A percentile compares a stretch with the other conserved stretches of the same genome.
Conservation (phyloP, 2,329 filamentous ascomycete genomes). For the Talaromyces sp. region DNA sequence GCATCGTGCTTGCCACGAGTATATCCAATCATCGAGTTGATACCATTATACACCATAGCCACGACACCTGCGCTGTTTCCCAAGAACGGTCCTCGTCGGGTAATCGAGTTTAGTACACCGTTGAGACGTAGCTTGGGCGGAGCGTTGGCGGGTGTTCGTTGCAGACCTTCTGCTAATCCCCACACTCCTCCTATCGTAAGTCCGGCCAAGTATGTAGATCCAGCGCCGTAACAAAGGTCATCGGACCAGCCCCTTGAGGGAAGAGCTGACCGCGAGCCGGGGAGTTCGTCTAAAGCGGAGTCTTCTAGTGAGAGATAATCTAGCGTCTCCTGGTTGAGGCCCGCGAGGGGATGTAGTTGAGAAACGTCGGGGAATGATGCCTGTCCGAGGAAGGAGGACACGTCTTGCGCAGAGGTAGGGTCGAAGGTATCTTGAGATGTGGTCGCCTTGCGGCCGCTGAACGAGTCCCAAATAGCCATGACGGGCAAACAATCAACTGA, state of each 20-base stretch:
- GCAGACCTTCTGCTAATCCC: conserved; percentile 87
- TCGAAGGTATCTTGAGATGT: conserved; percentile 61
- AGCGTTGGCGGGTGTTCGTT: conserved; percentile 65
- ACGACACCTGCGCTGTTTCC: conserved; percentile 95
- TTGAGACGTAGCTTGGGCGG: conserved; percentile 91
- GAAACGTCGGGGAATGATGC: conserved; percentile 80
- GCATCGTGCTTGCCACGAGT: conserved; percentile 83
- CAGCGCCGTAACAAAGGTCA: conserved; percentile 96
- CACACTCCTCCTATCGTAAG: conserved; percentile 83
- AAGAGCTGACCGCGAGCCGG: conserved; percentile 80
- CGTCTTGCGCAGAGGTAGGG: conserved; percentile 71
- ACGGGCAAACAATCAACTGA: conserved; percentile 22
- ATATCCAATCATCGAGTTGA: conserved; percentile 81
- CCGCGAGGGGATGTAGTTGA: conserved; percentile 86
- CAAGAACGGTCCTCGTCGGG: conserved; percentile 86
- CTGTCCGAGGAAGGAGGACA: conserved; percentile 79
- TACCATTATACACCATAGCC: conserved; percentile 91
- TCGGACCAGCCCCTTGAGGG: conserved; percentile 97
- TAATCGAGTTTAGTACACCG: conserved; percentile 91
- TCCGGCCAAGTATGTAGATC: conserved; percentile 87
- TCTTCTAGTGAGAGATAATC: conserved; percentile 97
- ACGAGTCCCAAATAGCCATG: conserved; percentile 61
- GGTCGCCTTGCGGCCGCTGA: conserved; percentile 61
- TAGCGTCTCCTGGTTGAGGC: conserved; percentile 85
- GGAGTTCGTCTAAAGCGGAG: conserved; percentile 78